Conservation (phyloP, 805 yeast species). For the Jamesozyma spencerorum region DNA sequence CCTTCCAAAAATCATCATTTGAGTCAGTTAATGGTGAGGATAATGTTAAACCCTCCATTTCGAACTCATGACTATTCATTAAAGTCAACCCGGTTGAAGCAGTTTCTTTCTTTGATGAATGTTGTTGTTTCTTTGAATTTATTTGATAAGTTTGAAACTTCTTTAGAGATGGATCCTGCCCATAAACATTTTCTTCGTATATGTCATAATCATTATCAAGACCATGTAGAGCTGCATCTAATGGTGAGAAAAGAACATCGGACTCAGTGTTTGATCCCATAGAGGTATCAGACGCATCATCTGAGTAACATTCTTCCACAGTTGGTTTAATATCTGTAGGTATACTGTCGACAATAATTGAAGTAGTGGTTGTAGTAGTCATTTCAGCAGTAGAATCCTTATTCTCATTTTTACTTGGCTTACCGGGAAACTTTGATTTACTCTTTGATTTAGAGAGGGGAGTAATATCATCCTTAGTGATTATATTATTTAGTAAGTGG, state of each 20-base stretch:
- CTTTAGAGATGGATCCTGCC: neutral
- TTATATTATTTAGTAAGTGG: slow-evolving; percentile 18
- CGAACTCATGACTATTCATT: neutral
- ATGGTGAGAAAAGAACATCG: slow-evolving; percentile 23
- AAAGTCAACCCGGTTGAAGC: slow-evolving; percentile 1
- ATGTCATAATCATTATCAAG: slow-evolving; percentile 14
- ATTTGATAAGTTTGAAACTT: slow-evolving; percentile 4
- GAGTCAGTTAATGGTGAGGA: slow-evolving; percentile 1
- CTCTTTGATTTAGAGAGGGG: slow-evolving; percentile 13
- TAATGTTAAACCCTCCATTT: neutral
- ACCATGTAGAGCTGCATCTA: slow-evolving; percentile 7
- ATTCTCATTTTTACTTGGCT: neutral
- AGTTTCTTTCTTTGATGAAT: neutral
- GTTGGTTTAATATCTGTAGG: slow-evolving; percentile 4
- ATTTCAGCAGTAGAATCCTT: neutral
- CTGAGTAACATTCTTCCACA: neutral
- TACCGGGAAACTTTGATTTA: slow-evolving; percentile 1
- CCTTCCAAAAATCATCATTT: slow-evolving; percentile 29
- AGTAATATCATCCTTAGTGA: slow-evolving; percentile 22
- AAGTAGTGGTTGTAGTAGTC: neutral
- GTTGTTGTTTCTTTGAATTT: neutral
- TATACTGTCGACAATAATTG: slow-evolving; percentile 8
- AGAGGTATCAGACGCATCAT: slow-evolving; percentile 7
- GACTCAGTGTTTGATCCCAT: slow-evolving; percentile 8
- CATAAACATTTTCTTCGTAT: slow-evolving; percentile 2